Percentiles rank a stretch among this genome's conserved stretches.
Evolutionary conservation across 345 rosid genomes (phyloP).

Genomic region (Salix brachista): DNA sequence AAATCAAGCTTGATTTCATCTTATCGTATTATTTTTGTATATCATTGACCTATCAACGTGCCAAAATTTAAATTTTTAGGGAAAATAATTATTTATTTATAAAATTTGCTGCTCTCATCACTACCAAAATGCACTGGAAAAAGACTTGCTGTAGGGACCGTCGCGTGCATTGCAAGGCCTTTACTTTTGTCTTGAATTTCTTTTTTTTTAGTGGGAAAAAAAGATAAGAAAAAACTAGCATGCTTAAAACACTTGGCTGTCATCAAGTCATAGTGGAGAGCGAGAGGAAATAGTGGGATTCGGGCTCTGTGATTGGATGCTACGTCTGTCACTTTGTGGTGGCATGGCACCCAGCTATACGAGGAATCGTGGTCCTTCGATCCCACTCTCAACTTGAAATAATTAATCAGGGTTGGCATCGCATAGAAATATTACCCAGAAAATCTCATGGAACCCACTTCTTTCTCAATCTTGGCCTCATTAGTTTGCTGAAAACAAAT

Average conservation of each 20-base stretch:
- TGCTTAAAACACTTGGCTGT: neutral
- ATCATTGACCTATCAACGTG: no score
- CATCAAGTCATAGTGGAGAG: neutral
- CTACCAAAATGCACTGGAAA: neutral
- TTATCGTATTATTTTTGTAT: no score
- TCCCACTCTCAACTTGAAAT: no score
- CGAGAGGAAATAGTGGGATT: neutral
- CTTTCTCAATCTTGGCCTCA: no score
- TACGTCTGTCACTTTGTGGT: neutral
- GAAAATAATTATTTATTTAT: no score
- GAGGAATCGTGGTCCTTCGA: neutral
- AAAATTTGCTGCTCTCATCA: neutral
- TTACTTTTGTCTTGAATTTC: neutral
- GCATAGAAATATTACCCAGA: no score
- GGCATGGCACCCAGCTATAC: neutral
- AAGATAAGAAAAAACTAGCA: neutral
- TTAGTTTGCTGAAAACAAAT: no score
- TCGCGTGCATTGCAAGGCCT: neutral
- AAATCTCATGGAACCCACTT: no score
- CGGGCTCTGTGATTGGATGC: neutral
- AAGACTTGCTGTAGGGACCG: neutral
- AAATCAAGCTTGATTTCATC: no score
- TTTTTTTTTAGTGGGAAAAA: neutral
- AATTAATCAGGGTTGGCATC: neutral
- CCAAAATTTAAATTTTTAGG: no score